Base-by-base conservation (phyloP, 208 protist species). In the Acanthamoeba healyi region DNA sequence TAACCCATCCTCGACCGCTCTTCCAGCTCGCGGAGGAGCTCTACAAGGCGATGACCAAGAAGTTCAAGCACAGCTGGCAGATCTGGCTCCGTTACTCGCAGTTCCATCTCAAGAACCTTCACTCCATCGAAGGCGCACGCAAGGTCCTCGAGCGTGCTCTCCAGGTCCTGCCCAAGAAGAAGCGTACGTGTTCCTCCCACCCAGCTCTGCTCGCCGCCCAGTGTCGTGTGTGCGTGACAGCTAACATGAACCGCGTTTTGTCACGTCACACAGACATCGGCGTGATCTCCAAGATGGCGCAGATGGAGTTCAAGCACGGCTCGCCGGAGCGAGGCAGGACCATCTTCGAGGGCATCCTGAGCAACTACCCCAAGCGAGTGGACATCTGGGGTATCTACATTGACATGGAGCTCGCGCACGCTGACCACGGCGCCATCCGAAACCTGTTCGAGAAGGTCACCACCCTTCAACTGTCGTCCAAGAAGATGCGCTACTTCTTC, bases 401-500 rank as follows among this genome's bases (percentile, higher is more conserved):
- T 32, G 98, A 98, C 94, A 97, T 97, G 96, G 98, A 98, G 91
- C 26, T 89, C 40, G 5, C 95, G 54, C 29, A 32, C 15, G 92
- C 49, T 49, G 58, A 94, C 51, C 61, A 81, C 72, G 38, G 54
- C 15, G 72, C 44, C 91, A 81, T 94, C 34, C 40, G 86, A 17
- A 91, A 87, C 5, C 94, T 98, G 14, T 98, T 98, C 92, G 97
- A 98, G 51, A 88, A 97, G 70, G 94, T 94, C 9, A 95, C 94
- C 34, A 94, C 51, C 32, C 86, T 98, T 7, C 95, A 97, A 22
- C 87, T 98, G 5, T 98, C 96, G 6, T 95, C 95, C n/a, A 98
- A 98, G 94, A 98, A 98, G 87, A 98, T 98, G 95, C 97, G 97
- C 82, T 97, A 94, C 72, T 97, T 99, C 72, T 98, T 99, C 82